These are phyloP conservation scores for Gastrodia elata DNA, from an alignment of 106 monocot species.

Conservation along the genomic window DNA sequence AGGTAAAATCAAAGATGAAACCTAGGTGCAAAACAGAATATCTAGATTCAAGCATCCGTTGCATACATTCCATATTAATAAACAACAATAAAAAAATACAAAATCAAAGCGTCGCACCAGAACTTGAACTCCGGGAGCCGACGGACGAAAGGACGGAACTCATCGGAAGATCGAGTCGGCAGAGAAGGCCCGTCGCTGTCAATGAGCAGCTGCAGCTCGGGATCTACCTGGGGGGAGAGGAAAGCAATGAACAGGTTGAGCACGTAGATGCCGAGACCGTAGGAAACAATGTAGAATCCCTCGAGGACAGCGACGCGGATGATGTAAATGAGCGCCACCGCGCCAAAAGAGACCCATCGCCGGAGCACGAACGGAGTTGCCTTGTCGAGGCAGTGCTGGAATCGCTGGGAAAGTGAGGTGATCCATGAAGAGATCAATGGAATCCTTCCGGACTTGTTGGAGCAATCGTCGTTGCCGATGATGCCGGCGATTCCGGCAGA, in stretches of 20 bases:
- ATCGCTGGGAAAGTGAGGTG: constrained; percentile 26
- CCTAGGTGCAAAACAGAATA: neutral
- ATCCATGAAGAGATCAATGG: constrained; percentile 18
- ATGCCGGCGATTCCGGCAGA: neutral
- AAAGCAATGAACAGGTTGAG: constrained; percentile 81
- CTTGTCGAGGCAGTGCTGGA: constrained; percentile 84
- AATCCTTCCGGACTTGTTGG: constrained; percentile 7
- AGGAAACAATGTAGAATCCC: constrained; percentile 85
- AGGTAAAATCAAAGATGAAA: neutral
- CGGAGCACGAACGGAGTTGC: constrained; percentile 51
- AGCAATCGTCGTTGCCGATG: neutral
- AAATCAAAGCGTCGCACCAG: constrained; percentile 35
- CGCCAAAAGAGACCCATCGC: constrained; percentile 48
- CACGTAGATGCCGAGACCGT: constrained; percentile 83
- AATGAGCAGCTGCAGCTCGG: constrained; percentile 51
- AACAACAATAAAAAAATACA: neutral
- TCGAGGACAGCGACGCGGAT: constrained; percentile 39
- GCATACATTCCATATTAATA: neutral
- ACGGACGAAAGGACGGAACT: constrained; percentile 84
- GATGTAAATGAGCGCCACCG: constrained; percentile 29
- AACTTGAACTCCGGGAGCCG: constrained; percentile 94
- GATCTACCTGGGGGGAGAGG: constrained; percentile 92
- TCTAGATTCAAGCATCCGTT: neutral
- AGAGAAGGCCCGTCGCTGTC: constrained; percentile 32
- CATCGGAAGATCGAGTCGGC: constrained; percentile 63